phyloP scores from a whole-genome alignment of 129 eudicot genomes.

The Pittosporum tobira region DNA sequence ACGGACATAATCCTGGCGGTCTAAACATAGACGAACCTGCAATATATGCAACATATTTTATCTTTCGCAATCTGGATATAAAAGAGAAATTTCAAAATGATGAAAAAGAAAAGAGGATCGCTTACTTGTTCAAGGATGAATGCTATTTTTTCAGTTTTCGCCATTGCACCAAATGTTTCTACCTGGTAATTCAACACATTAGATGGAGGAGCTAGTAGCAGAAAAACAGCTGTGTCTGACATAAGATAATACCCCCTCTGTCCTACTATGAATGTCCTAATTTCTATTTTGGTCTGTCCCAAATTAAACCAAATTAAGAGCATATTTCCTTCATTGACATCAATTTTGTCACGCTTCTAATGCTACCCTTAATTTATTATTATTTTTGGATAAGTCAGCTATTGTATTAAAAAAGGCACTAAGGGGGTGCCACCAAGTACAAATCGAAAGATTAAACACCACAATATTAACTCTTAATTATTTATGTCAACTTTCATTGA shows the following conservation, averaged over 20 bases:
- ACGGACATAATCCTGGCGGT: slow-evolving; percentile 82
- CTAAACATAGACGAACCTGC: slow-evolving; percentile 90
- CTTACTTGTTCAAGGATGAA: slow-evolving; percentile 90
- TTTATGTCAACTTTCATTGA: no score
- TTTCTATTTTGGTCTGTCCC: no score
- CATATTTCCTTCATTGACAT: no score
- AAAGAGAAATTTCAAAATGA: neutral
- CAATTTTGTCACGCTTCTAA: no score
- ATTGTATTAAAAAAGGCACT: no score
- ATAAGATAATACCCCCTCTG: neutral
- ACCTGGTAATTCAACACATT: slow-evolving; percentile 41
- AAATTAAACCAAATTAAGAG: no score
- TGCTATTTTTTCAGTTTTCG: slow-evolving; percentile 85
- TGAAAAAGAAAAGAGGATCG: neutral
- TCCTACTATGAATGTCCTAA: no score
- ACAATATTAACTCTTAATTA: no score
- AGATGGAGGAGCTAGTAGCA: neutral
- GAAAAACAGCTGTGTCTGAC: neutral
- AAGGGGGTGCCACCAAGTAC: no score
- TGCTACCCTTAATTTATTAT: no score
- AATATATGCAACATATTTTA: neutral
- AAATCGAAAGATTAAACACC: no score
- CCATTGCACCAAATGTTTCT: slow-evolving; percentile 95
- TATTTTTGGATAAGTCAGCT: no score
- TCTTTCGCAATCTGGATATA: neutral